These are phyloP conservation scores for Pharus latifolius DNA, from an alignment of 176 grass and related monocot species.

Conservation along the genomic window DNA sequence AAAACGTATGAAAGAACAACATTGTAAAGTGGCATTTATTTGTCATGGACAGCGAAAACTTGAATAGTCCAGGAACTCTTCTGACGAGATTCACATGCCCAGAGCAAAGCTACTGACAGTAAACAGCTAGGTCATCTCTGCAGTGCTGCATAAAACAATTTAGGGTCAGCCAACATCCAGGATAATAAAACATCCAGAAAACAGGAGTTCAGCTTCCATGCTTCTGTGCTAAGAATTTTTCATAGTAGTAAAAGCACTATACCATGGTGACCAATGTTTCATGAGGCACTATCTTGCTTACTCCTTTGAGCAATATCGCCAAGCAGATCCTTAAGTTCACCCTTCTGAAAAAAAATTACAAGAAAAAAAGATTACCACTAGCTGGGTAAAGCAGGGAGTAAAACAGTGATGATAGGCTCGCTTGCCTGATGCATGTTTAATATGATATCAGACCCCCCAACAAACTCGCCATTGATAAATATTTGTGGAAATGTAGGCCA, in stretches of 20 bases:
- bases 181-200: background rate
- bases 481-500: constrained; percentile 98
- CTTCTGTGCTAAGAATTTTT: background rate
- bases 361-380: background rate
- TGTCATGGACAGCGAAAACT: background rate
- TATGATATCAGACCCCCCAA: constrained; percentile 94
- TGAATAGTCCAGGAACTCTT: background rate
- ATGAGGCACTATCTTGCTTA: constrained; percentile 15
- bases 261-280: background rate
- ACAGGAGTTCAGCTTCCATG: background rate
- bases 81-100: background rate
- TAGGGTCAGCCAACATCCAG: background rate
- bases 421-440: constrained; percentile 92
- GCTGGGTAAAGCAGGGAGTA: background rate
- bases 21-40: background rate
- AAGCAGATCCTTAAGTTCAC: constrained; percentile 73
- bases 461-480: constrained; percentile 94
- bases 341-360: constrained; percentile 55
- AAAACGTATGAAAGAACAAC: background rate
- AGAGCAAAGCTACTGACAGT: background rate
- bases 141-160: background rate
- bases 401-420: background rate
- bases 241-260: background rate
- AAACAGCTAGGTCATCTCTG: background rate
- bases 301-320: constrained; percentile 23